Evolutionary conservation across 2,329 filamentous ascomycete genomes (phyloP), one percentile per base, ranked within the genome.

Genomic region (Aureobasidium sp.): DNA sequence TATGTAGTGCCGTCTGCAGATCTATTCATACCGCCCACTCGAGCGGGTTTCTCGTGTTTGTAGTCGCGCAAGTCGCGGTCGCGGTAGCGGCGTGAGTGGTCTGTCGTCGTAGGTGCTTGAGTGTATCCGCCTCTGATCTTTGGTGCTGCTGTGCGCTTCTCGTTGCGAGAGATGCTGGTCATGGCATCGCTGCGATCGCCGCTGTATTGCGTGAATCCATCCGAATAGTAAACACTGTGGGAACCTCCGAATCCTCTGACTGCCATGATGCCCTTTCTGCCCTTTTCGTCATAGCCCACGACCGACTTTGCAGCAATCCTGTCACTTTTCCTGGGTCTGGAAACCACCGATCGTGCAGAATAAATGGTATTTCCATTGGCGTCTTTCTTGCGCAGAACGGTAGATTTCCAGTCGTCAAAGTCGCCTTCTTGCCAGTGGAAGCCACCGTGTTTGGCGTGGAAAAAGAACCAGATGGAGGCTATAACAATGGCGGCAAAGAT

Each of bases 391-490:
- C 94, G 84, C 49, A 99, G 77, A 1, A 99, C 94, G 0, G 93
- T 97, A 1, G 89, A 88, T 74, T 97, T 97, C 84, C 99, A 99
- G 71, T 99, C 94, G 6, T 97, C 93, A 93, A 94, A 99, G 76
- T 99, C 94, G 39, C 85, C 81, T 66, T 95, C 79, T 51, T 83
- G 83, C 81, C 91, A 97, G 66, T 89, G 79, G 78, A 97, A 97
- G 15, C 94, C 94, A 65, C 94, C 94, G 69, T 97, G 96, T 77
- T 89, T 93, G 62, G 93, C 93, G 89, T 90, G 95, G 82, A 96
- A 96, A 83, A 99, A 97, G 82, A 99, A 97, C 92, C 94, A 99
- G 71, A 97, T 91, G 27, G 82, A 84, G 0, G 81, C 83, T 3
- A 89, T 63, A 27, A 94, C 88, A 71, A 97, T 88, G 36, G 78